Conservation (phyloP, 2,329 filamentous ascomycete genomes). For the Sporothrix humicola region DNA sequence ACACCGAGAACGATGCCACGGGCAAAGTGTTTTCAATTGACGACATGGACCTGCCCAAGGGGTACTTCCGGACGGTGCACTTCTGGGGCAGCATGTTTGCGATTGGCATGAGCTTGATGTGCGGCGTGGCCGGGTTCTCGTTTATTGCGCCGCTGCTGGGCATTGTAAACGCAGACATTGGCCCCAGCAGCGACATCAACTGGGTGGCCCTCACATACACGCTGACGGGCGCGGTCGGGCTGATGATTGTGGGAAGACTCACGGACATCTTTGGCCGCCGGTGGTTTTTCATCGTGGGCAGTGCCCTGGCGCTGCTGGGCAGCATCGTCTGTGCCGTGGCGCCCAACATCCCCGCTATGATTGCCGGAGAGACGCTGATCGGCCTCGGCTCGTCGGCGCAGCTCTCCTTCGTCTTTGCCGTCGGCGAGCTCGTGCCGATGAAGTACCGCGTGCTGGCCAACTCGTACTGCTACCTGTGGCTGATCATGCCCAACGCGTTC, state of each 20-base stretch:
- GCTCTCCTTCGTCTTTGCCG: constrained; percentile 47
- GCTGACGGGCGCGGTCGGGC: constrained; percentile 41
- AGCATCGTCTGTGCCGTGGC: constrained; percentile 48
- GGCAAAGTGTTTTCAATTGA: constrained; percentile 31
- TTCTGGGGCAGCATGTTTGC: constrained; percentile 35
- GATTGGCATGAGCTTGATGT: constrained; percentile 39
- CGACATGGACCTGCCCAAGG: constrained; percentile 31
- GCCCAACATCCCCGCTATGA: constrained; percentile 46
- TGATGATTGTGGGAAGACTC: constrained; percentile 42
- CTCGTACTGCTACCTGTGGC: constrained; percentile 45
- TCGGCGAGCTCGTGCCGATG: constrained; percentile 49
- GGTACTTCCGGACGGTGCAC: constrained; percentile 33
- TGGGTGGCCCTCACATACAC: constrained; percentile 45
- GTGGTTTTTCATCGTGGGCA: constrained; percentile 43
- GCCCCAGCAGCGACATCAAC: constrained; percentile 39
- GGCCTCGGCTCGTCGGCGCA: constrained; percentile 48
- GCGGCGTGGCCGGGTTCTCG: constrained; percentile 43
- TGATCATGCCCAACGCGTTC: constrained; percentile 43
- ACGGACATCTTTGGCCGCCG: constrained; percentile 43
- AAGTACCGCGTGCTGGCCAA: constrained; percentile 46
- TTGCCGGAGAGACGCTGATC: constrained; percentile 47
- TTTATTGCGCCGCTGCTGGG: constrained; percentile 39
- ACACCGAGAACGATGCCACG: constrained; percentile 22
- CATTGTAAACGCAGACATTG: constrained; percentile 34
- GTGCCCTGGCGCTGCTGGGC: constrained; percentile 46